A percentile compares a stretch with the other conserved stretches of the same genome.
Conservation (phyloP, 345 rosid species). For the Fremontodendron californicum region DNA sequence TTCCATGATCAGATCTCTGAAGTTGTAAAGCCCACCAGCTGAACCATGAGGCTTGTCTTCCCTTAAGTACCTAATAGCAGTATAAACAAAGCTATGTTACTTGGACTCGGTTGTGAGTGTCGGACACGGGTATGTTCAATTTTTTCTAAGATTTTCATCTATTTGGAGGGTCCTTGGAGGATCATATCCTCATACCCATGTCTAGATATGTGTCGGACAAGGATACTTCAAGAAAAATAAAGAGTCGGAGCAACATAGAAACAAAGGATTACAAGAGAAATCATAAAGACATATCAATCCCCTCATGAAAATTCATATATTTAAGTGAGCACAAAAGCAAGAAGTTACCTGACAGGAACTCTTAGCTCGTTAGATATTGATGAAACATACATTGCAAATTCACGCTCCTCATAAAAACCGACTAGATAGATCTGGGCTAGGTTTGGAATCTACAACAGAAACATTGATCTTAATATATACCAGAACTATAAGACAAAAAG, state of each 20-base stretch:
- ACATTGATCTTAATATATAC: conserved; percentile 10
- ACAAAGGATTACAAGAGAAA: neutral
- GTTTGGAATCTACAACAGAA: conserved; percentile 64
- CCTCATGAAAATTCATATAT: neutral
- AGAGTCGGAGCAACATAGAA: too few relatives aligned
- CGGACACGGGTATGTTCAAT: too few relatives aligned
- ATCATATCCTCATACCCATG: too few relatives aligned
- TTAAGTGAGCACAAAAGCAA: neutral
- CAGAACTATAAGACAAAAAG: neutral
- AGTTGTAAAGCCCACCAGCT: conserved; percentile 84
- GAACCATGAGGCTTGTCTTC: conserved; percentile 94
- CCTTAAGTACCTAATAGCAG: conserved; percentile 55
- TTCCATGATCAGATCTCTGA: conserved; percentile 78
- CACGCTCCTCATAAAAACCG: conserved; percentile 93
- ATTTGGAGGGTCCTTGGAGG: too few relatives aligned
- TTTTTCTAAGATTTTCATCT: too few relatives aligned
- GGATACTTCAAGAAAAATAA: too few relatives aligned
- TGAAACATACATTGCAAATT: conserved; percentile 77
- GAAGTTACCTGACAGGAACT: conserved; percentile 73
- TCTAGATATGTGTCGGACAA: too few relatives aligned
- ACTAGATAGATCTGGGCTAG: conserved; percentile 69
- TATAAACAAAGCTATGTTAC: too few relatives aligned
- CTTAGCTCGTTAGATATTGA: conserved; percentile 82
- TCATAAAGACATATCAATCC: neutral
- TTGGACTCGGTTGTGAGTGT: too few relatives aligned